Conservation (phyloP, 176 grass and related monocot species). For the Neostapfia colusana region DNA sequence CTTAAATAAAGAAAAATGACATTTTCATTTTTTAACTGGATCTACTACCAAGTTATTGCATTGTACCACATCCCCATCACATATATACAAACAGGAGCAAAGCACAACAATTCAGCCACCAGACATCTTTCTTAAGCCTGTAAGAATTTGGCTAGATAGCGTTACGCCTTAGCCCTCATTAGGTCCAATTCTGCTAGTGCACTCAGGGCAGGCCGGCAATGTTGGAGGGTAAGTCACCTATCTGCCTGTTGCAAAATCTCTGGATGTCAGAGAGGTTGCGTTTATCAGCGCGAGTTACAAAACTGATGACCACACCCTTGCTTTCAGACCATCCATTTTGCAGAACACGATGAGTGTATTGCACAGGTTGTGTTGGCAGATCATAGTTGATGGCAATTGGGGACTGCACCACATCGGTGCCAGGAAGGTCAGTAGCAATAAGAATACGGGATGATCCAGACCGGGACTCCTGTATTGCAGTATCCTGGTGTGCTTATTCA, state of each 20-base stretch:
- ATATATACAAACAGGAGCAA: not conserved
- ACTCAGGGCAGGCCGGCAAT: not conserved
- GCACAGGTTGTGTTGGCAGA: conserved; percentile 40
- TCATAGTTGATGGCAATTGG: conserved; percentile 65
- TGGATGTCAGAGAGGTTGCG: too few species aligned
- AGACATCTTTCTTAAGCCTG: not conserved
- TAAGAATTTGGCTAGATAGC: not conserved
- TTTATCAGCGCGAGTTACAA: conserved; percentile 1
- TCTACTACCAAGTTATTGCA: too few species aligned
- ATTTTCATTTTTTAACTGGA: not conserved
- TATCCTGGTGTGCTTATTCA: conserved; percentile 56
- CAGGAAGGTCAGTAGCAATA: conserved; percentile 50
- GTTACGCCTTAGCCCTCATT: not conserved
- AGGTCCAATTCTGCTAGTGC: not conserved
- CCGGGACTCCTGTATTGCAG: conserved; percentile 45
- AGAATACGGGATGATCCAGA: conserved; percentile 53
- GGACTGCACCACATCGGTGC: conserved; percentile 38
- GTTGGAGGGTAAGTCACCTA: conserved; percentile 29
- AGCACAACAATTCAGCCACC: not conserved
- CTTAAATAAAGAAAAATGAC: not conserved
- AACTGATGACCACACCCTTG: conserved; percentile 11
- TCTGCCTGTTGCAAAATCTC: conserved; percentile 9
- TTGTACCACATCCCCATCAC: not conserved
- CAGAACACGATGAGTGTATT: conserved; percentile 1
- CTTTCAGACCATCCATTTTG: not conserved